These are phyloP conservation scores for Sugiyamaella castrensis DNA, from an alignment of 1,139 yeast species.

Conservation along the genomic window DNA sequence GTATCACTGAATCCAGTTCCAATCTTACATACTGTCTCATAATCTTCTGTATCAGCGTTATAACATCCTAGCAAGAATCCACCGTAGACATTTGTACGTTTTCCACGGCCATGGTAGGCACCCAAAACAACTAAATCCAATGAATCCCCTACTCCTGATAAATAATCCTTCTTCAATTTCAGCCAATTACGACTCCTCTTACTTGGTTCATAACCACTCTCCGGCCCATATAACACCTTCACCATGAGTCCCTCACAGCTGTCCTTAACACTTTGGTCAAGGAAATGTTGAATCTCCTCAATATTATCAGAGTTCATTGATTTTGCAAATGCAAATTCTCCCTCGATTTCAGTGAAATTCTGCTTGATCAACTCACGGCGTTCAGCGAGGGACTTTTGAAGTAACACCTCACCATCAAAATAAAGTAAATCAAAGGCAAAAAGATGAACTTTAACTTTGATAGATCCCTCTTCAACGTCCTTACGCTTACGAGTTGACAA, in stretches of 20 bases:
- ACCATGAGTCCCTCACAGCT: conserved; percentile 97
- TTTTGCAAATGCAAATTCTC: conserved; percentile 81
- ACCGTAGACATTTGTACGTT: conserved; percentile 92
- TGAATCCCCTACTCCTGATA: conserved; percentile 86
- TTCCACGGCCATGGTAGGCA: conserved; percentile 91
- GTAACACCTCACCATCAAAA: conserved; percentile 65
- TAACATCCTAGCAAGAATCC: conserved; percentile 90
- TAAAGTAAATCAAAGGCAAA: conserved; percentile 87
- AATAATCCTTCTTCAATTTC: conserved; percentile 88
- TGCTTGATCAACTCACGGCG: conserved; percentile 61
- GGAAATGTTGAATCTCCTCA: conserved; percentile 72
- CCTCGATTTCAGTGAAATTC: conserved; percentile 60
- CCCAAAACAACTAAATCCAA: conserved; percentile 92
- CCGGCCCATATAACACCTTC: conserved; percentile 76
- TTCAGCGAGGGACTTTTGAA: conserved; percentile 64
- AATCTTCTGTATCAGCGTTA: conserved; percentile 86
- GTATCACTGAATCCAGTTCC: conserved; percentile 98
- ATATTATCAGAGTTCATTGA: conserved; percentile 66
- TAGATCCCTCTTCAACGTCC: conserved; percentile 82
- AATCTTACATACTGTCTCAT: conserved; percentile 92
- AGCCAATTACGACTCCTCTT: conserved; percentile 95
- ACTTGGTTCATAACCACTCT: conserved; percentile 88
- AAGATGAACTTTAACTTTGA: conserved; percentile 85
- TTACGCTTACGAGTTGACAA: conserved; percentile 91
- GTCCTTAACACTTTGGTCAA: conserved; percentile 86